Base-by-base conservation (phyloP, 352 stramenopile genomes). In the Phytophthora rubi region DNA sequence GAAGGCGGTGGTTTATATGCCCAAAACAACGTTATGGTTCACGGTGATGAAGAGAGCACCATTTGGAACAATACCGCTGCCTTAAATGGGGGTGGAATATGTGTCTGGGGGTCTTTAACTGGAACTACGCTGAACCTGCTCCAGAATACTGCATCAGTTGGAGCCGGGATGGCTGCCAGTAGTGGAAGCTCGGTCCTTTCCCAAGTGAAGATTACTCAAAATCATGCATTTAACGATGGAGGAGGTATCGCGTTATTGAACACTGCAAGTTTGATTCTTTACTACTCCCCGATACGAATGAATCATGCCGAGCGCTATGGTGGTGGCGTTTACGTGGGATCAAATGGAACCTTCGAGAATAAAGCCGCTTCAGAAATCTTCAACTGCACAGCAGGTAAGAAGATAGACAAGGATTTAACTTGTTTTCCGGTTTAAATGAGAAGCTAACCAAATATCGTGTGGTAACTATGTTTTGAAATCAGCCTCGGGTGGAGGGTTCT, bases 211-310 rank as follows among this genome's bases (percentile, higher is more conserved):
- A 60, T 88, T n/a, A 30, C n/a, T 4, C 52, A 35, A 1, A 90
- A 89, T 60, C 57, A 2, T 2, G 83, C 82, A 5, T 26, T n/a
- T 0, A 42, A 42, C 0, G 62, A 82, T 30, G 84, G 84, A 13
- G 84, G 84, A n/a, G 84, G 84, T 1, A 59, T 90, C 6, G 82
- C 82, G 6, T n/a, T 88, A 7, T 54, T 86, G 7, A 53, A 58
- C 4, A 32, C 56, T 0, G 73, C 73, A 18, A 66, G 53, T 10
- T 15, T 90, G 2, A 37, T 49, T 0, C 54, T 76, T 0, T 37
- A 51, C 1, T 33, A 45, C 3, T 66, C 83, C 8, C 52, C 4
- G 0, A 56, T 88, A 16, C 37, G 5, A 0, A 53, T 13, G 4
- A 90, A 90, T 21, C 44, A 15, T 15, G 84, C 84, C 0, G 33